These are phyloP conservation scores for Mycena vitilis DNA, from an alignment of 768 basidiomycete species.

Conservation along the genomic window DNA sequence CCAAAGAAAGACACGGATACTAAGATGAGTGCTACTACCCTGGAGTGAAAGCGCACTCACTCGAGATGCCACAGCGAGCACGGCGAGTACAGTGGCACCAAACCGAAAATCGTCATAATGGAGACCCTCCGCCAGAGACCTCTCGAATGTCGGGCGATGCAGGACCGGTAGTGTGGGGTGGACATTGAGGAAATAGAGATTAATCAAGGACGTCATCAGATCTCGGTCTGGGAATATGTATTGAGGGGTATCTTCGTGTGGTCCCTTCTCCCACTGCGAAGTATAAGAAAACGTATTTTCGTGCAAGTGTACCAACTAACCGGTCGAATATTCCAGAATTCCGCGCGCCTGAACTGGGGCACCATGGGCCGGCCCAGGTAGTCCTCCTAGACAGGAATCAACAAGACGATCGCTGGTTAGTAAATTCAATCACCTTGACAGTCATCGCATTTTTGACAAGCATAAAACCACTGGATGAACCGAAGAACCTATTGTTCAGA, in stretches of 20 bases:
- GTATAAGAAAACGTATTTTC: constrained; percentile 7
- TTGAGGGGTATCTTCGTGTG: constrained; percentile 39
- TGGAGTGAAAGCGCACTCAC: constrained; percentile 45
- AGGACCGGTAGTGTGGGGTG: constrained; percentile 70
- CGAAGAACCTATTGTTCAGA: constrained; percentile 54
- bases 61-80: constrained; percentile 69
- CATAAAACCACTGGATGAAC: constrained; percentile 57
- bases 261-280: constrained; percentile 53
- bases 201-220: constrained; percentile 61
- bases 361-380: constrained; percentile 20
- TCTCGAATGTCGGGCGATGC: constrained; percentile 74
- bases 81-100: constrained; percentile 66
- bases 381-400: constrained; percentile 23
- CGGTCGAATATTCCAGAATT: constrained; percentile 38
- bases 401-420: too few species aligned
- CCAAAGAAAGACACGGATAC: constrained; percentile 17
- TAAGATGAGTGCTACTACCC: too few species aligned
- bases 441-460: constrained; percentile 55
- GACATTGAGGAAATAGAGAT: constrained; percentile 66
- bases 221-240: constrained; percentile 62
- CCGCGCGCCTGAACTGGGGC: constrained; percentile 28
- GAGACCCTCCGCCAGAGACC: constrained; percentile 55
- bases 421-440: constrained; percentile 47
- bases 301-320: constrained; percentile 12
- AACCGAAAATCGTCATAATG: constrained; percentile 66